These are phyloP conservation scores for Euphorbia peplus DNA, from an alignment of 345 rosid genomes.

Conservation along the genomic window DNA sequence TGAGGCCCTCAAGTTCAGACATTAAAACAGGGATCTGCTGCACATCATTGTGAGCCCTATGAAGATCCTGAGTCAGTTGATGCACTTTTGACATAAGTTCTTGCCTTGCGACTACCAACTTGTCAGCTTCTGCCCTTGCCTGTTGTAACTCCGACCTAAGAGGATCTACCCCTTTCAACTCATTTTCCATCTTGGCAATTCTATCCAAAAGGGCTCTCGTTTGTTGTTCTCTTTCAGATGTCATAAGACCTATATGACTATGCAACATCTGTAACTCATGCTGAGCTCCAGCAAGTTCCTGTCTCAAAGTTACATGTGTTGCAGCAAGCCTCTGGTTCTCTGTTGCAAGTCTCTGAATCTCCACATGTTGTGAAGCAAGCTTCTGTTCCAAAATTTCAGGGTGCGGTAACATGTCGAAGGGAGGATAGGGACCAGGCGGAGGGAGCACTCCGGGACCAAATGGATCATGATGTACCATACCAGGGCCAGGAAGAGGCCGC, in stretches of 20 bases:
- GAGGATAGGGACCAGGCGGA: slow-evolving; percentile 48
- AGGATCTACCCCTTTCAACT: slow-evolving; percentile 64
- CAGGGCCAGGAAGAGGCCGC: slow-evolving; percentile 62
- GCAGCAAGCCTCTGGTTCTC: slow-evolving; percentile 88
- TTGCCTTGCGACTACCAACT: slow-evolving; percentile 63
- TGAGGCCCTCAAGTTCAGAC: slow-evolving; percentile 72
- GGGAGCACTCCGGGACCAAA: slow-evolving; percentile 46
- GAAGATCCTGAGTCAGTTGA: slow-evolving; percentile 75
- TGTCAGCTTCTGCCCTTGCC: slow-evolving; percentile 72
- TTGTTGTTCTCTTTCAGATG: slow-evolving; percentile 77
- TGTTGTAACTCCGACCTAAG: slow-evolving; percentile 66
- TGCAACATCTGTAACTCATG: slow-evolving; percentile 87
- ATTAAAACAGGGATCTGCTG: slow-evolving; percentile 75
- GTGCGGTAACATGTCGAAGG: slow-evolving; percentile 71
- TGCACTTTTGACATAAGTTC: slow-evolving; percentile 73
- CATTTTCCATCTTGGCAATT: slow-evolving; percentile 74
- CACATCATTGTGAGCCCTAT: slow-evolving; percentile 64
- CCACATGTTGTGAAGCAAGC: slow-evolving; percentile 70
- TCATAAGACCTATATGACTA: slow-evolving; percentile 59
- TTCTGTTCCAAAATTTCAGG: slow-evolving; percentile 89
- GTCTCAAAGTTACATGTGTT: slow-evolving; percentile 71
- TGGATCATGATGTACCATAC: slow-evolving; percentile 51
- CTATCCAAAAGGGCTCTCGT: slow-evolving; percentile 64
- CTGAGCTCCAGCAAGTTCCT: slow-evolving; percentile 84
- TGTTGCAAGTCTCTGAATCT: slow-evolving; percentile 83